Evolutionary conservation across 2,329 filamentous ascomycete species (phyloP).

Genomic region (Claviceps humidiphila): DNA sequence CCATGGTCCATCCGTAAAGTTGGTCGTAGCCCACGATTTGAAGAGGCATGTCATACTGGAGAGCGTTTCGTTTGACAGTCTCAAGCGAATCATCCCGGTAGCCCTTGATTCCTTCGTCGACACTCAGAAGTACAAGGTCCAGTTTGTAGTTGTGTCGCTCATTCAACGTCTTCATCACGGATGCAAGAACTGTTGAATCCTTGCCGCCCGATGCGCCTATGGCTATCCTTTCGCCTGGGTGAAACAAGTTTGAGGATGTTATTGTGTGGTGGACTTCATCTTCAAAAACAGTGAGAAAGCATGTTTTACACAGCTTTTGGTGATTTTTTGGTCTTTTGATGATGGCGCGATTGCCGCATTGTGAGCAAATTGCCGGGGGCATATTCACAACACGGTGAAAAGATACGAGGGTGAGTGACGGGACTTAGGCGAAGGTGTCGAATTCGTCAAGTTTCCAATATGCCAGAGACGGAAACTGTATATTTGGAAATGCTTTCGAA

Average conservation of each 20-base stretch:
- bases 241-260: constrained; percentile 65
- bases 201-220: constrained; percentile 96
- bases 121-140: constrained; percentile 73
- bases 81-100: constrained; percentile 94
- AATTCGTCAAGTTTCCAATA: background rate
- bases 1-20: constrained; percentile 98
- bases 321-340: constrained; percentile 93
- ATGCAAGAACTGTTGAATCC: constrained; percentile 91
- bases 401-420: background rate
- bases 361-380: constrained; percentile 63
- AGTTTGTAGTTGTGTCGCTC: constrained; percentile 78
- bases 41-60: constrained; percentile 81
- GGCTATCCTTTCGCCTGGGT: constrained; percentile 70
- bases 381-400: constrained; percentile 30
- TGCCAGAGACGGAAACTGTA: no score
- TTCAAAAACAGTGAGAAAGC: constrained; percentile 82
- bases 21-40: constrained; percentile 89
- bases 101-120: constrained; percentile 94
- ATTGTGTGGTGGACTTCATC: constrained; percentile 92
- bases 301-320: constrained; percentile 79
- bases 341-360: constrained; percentile 67
- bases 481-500: background rate
- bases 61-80: constrained; percentile 87
- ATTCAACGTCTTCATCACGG: constrained; percentile 87
- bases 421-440: background rate